Conservation (phyloP, 495 filamentous ascomycete genomes). For the Trichoderma asperelloides region DNA sequence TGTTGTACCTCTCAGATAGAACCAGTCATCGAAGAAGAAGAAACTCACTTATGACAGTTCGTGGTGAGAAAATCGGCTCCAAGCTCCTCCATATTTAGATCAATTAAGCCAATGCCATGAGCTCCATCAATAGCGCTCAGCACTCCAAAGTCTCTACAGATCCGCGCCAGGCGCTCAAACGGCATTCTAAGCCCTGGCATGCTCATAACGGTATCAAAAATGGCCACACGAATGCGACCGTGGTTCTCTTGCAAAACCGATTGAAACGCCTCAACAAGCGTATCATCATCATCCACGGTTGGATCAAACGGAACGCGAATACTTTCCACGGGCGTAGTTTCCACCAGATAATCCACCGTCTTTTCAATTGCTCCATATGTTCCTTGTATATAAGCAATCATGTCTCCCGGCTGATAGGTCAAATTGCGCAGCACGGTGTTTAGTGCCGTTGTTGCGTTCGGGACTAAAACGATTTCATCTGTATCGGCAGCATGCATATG, state of each 20-base stretch:
- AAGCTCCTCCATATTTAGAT: conserved; percentile 48
- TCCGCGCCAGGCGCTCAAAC: conserved; percentile 52
- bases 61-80: conserved; percentile 69
- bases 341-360: conserved; percentile 53
- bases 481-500: neutral
- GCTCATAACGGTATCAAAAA: conserved; percentile 69
- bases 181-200: conserved; percentile 67
- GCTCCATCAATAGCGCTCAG: conserved; percentile 57
- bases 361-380: conserved; percentile 24
- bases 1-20: neutral
- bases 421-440: conserved; percentile 66
- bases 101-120: conserved; percentile 65
- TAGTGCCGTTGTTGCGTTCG: conserved; percentile 68
- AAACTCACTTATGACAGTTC: conserved; percentile 80
- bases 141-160: conserved; percentile 53
- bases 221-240: conserved; percentile 40
- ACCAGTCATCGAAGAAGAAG: conserved; percentile 31
- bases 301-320: conserved; percentile 37
- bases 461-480: conserved; percentile 60
- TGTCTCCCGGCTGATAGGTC: conserved; percentile 40
- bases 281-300: conserved; percentile 39
- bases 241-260: conserved; percentile 32
- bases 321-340: conserved; percentile 33
- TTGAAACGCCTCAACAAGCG: conserved; percentile 27
- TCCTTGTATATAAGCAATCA: conserved; percentile 41